A percentile compares a stretch with the other conserved stretches of the same genome.
phyloP scores from a whole-genome alignment of 805 yeast genomes.

The Candida tallmaniae region DNA sequence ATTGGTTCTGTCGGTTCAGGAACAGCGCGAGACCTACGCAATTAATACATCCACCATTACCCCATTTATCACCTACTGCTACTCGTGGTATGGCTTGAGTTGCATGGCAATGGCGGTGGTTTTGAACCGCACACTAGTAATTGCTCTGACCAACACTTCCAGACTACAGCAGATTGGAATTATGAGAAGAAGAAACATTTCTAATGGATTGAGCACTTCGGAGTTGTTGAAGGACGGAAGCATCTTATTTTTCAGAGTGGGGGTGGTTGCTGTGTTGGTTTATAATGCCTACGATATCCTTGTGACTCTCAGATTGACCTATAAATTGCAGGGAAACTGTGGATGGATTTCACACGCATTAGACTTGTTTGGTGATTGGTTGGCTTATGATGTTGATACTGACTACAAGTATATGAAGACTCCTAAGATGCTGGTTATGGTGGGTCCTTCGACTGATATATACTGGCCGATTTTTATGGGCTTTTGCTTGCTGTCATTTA shows the following conservation, averaged over 20 bases:
- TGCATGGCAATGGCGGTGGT: constrained; percentile 36
- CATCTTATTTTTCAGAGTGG: constrained; percentile 23
- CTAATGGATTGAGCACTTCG: constrained; percentile 9
- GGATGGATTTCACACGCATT: constrained; percentile 12
- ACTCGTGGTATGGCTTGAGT: constrained; percentile 33
- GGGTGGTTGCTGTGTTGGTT: constrained; percentile 21
- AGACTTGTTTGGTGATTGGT: constrained; percentile 12
- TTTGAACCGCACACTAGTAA: constrained; percentile 32
- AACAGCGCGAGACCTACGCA: constrained; percentile 7
- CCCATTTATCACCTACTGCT: constrained; percentile 23
- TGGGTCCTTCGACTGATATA: constrained; percentile 49
- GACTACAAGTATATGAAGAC: constrained; percentile 27
- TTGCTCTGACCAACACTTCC: constrained; percentile 32
- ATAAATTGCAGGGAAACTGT: constrained; percentile 12
- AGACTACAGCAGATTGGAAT: constrained; percentile 18
- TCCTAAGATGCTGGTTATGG: constrained; percentile 21
- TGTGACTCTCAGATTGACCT: constrained; percentile 25
- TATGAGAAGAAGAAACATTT: constrained; percentile 11
- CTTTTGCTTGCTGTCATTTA: constrained; percentile 56
- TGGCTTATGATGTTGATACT: constrained; percentile 21
- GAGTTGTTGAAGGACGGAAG: constrained; percentile 18
- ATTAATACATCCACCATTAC: constrained; percentile 3
- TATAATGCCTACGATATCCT: constrained; percentile 24
- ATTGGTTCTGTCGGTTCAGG: constrained; percentile 3
- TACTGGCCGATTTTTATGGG: constrained; percentile 57